Base-by-base conservation (phyloP, 2,329 filamentous ascomycete species). In the Calonectria pseudoreteaudii region DNA sequence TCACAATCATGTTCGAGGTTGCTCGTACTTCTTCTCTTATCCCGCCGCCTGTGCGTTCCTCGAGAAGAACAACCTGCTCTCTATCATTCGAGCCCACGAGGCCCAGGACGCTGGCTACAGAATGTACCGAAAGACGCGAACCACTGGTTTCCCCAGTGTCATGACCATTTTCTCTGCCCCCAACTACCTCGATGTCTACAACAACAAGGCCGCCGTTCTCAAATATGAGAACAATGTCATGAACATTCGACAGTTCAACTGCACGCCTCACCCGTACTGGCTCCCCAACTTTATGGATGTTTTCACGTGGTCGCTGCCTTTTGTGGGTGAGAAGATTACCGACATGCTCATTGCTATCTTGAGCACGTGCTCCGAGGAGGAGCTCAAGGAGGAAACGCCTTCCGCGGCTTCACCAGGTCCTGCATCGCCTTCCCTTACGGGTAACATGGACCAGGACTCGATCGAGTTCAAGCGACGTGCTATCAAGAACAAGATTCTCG, bases 191-290 rank as follows among this genome's bases (percentile, higher is more conserved):
- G 97, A 99, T 82, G 96, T 99, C 47, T 99, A 99, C 88, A 99
- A 99, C 92, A 99, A 99, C 90, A 99, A 99, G 89, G 97, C 97
- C 2, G 97, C 97, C 0, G 97, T 99, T 50, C 89, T 99, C 81
- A 99, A 99, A 88, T 99, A 99, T 84, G 97, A 99, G 88, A 99
- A 99, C 87, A 99, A 99, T 83, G 97, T 99, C 75, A 99, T 99
- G 97, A 99, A 99, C 89, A 99, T 99, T 83, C 92, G 97, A 73
- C 97, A 99, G 86, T 99, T 99, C 89, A 99, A 99, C 90, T 99
- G 96, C 91, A 98, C 97, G 28, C 97, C 97, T 41, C 97, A 99
- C 85, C 97, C 97, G 9, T 99, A 99, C 89, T 99, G 97, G 97
- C 91, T 99, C 64, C 97, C 97, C 70, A 99, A 99, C 88, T 99